A percentile compares a stretch with the other conserved stretches of the same genome.
These are phyloP conservation scores for Coffea humblotiana DNA, from an alignment of 305 asterid species.

Conservation along the genomic window DNA sequence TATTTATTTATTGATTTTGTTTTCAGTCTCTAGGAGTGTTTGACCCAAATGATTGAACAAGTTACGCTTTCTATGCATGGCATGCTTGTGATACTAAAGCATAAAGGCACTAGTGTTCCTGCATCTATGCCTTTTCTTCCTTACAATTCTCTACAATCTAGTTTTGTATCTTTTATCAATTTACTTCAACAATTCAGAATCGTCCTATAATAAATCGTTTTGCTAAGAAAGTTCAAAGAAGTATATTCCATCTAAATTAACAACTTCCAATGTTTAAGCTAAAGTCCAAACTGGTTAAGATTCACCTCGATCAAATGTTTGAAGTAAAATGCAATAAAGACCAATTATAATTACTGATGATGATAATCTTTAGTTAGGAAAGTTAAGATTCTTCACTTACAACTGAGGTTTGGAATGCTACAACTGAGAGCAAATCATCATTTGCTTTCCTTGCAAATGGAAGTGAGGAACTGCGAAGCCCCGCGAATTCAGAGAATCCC, in stretches of 20 bases:
- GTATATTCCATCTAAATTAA: background rate
- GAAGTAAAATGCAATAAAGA: background rate
- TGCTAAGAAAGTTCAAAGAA: background rate
- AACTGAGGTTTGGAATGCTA: conserved; percentile 71
- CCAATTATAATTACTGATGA: too few species aligned
- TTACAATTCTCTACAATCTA: background rate
- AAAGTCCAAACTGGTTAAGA: too few species aligned
- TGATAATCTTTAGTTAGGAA: background rate
- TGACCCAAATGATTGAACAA: background rate
- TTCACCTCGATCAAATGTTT: background rate
- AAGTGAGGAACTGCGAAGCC: conserved; percentile 66
- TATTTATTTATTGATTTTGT: background rate
- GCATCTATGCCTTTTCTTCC: background rate
- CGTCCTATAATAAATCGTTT: background rate
- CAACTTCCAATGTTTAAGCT: background rate
- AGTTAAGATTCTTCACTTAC: conserved; percentile 40
- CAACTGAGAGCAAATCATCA: conserved; percentile 64
- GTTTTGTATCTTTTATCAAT: background rate
- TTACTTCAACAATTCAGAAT: background rate
- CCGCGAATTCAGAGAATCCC: conserved; percentile 73
- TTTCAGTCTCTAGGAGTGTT: background rate
- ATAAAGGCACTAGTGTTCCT: background rate
- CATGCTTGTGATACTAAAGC: background rate
- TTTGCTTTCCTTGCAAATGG: conserved; percentile 54
- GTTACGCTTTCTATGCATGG: background rate